Base-by-base conservation (phyloP, 495 filamentous ascomycete species). In the Parmelia sp. region DNA sequence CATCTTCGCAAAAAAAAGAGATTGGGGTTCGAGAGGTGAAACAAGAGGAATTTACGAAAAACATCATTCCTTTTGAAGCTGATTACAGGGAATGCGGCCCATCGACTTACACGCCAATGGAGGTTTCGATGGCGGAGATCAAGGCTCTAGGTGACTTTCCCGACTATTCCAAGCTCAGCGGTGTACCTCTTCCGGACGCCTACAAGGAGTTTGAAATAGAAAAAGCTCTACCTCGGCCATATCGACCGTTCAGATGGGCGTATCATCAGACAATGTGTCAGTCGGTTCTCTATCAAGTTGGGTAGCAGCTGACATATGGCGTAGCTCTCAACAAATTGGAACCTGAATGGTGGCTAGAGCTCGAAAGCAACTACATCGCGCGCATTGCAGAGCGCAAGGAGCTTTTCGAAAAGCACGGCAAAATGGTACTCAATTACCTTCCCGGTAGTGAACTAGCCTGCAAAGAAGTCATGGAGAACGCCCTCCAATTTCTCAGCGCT, bases 211-310 rank as follows among this genome's bases (percentile, higher is more conserved):
- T 89, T 67, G 75, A 87, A 63, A 86, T 89, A 55, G 73, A 81
- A 35, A 86, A 79, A 65, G 88, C 89, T 0, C 71, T 81, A 23
- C 81, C 88, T n/a, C 79, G 88, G 40, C 89, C 86, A 19, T 88
- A 89, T 72, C 80, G 92, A 35, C 92, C 92, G 0, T 91, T 96
- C 57, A 76, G 92, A 71, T 96, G 92, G 92, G 74, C 79, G 1
- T 96, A 96, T 72, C 89, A 94, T 72, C 92, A 96, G 73, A 95
- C 91, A 0, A 96, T 96, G 92, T 90, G 91, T 95, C 83, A 65
- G 86, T 80, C n/a, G 25, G 21, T 10, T 40, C 57, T 51, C 10
- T 5, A 44, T 33, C 57, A 49, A 15, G 7, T 31, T 27, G 11
- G 37, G 4, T 60, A 25, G 19, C 35, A 37, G 42, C 71, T 74